Conservation (phyloP, 495 filamentous ascomycete species). For the Penicillium chermesinum region DNA sequence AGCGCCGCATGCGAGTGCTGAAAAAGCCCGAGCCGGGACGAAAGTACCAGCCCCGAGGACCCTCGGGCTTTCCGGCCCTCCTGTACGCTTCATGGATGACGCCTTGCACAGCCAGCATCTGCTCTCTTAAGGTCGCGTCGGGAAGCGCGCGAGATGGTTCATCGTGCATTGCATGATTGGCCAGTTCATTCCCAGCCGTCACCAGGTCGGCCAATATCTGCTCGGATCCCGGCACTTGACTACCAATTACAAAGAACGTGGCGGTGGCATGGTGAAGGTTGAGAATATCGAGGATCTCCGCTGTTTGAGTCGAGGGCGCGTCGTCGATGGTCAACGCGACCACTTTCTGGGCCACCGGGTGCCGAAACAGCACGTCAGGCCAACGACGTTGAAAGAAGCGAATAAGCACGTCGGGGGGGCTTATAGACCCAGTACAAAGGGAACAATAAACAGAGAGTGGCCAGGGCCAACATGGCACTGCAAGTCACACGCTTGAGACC, state of each 20-base stretch:
- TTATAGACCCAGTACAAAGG: slow-evolving; percentile 70
- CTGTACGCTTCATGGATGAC: slow-evolving; percentile 53
- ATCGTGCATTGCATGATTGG: slow-evolving; percentile 83
- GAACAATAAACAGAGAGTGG: slow-evolving; percentile 43
- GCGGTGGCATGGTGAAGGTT: slow-evolving; percentile 53
- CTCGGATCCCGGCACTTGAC: slow-evolving; percentile 61
- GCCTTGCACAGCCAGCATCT: slow-evolving; percentile 38
- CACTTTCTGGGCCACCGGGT: slow-evolving; percentile 51
- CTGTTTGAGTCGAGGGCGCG: slow-evolving; percentile 67
- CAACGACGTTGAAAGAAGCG: slow-evolving; percentile 60
- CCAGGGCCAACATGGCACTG: slow-evolving; percentile 32
- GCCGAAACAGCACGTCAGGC: slow-evolving; percentile 71
- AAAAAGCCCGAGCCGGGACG: slow-evolving; percentile 81
- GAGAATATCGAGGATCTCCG: slow-evolving; percentile 62
- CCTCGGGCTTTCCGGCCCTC: slow-evolving; percentile 21
- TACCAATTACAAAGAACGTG: slow-evolving; percentile 77
- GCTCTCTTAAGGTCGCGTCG: slow-evolving; percentile 28
- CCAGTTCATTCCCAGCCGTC: slow-evolving; percentile 63
- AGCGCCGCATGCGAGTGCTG: slow-evolving; percentile 55
- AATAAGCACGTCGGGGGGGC: slow-evolving; percentile 62
- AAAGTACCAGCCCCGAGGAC: slow-evolving; percentile 55
- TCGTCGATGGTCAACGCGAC: slow-evolving; percentile 84
- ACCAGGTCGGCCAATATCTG: slow-evolving; percentile 55
- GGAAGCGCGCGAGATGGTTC: slow-evolving; percentile 55
- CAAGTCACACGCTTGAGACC: too few relatives aligned